Percentiles rank a stretch among this genome's conserved stretches.
These are phyloP conservation scores for Hypoxylon sp. DNA, from an alignment of 2,329 filamentous ascomycete genomes.

Conservation along the genomic window DNA sequence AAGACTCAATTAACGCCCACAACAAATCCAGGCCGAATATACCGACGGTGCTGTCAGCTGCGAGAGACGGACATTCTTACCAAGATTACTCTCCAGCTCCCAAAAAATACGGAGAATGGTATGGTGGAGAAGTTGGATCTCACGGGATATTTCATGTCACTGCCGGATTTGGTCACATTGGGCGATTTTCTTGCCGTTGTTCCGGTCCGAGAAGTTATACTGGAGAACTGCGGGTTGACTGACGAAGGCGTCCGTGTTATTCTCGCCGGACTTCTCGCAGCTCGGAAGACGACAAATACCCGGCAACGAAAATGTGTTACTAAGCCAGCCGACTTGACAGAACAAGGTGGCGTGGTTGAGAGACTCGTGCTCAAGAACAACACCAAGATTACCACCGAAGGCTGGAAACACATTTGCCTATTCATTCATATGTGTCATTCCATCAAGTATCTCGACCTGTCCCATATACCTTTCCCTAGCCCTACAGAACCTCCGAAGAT, in stretches of 20 bases:
- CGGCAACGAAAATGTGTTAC: constrained; percentile 64
- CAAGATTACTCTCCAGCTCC: constrained; percentile 90
- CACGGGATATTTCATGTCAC: constrained; percentile 84
- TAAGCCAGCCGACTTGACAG: constrained; percentile 57
- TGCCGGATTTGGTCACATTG: constrained; percentile 87
- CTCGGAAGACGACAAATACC: constrained; percentile 75
- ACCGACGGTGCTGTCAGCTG: constrained; percentile 93
- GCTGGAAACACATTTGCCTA: constrained; percentile 91
- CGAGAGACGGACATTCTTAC: constrained; percentile 93
- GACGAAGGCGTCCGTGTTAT: constrained; percentile 91
- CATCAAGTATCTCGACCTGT: constrained; percentile 87
- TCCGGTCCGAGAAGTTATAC: constrained; percentile 85
- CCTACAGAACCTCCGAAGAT: constrained; percentile 44
- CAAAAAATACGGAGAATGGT: constrained; percentile 79
- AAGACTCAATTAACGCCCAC: constrained; percentile 79
- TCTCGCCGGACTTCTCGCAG: constrained; percentile 86
- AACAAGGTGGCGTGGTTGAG: constrained; percentile 82
- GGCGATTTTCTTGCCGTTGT: constrained; percentile 96
- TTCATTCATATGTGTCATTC: constrained; percentile 93
- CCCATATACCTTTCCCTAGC: constrained; percentile 82
- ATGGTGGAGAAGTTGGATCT: constrained; percentile 86
- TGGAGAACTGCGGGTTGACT: constrained; percentile 89
- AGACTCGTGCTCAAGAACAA: constrained; percentile 93
- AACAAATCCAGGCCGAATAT: constrained; percentile 92
- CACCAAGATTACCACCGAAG: constrained; percentile 88